Base-by-base conservation (phyloP, 1,284 basidiomycete genomes). In the Lentinula novae-zelandiae region DNA sequence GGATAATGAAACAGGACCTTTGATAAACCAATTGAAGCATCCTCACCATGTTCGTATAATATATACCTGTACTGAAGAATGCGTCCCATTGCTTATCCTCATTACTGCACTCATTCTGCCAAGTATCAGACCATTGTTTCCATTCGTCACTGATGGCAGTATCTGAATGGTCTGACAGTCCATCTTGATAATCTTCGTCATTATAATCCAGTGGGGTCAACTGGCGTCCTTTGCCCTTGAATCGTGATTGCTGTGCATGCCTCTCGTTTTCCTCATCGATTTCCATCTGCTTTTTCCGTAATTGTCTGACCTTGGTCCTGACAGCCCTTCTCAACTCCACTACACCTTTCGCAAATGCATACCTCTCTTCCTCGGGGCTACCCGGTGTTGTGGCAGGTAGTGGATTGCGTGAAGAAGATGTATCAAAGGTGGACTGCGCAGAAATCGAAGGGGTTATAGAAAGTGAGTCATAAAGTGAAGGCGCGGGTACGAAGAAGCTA, bases 21-120 rank as follows among this genome's bases (percentile, higher is more conserved):
- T 27, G 3, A 38, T 3, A 5, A 22, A 9, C 2, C 9, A 4
- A 40, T 7, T 17, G 1, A 67, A 3, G 38, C 60, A 62, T 22
- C 40, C 44, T 20, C 8, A 92, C 92, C 91, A 96, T 92, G 71
- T 95, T 93, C 10, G 84, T 79, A 71, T 96, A 97, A 74, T 95
- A 92, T 33, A 97, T 93, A 4, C 91, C 92, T 33, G 83, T 76
- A 38, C 81, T 74, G 70, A 98, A 96, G 67, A 96, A 80, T 60
- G 76, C 78, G n/a, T 75, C 76, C 80, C 90, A 93, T 65, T 86
- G 80, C 38, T 65, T 71, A 67, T 92, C 89, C 67, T 92, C 90
- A 0, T 78, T 76, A 6, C 77, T 72, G 46, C 80, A 63, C 46
- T 83, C 72, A 13, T 82, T 38, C 4, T 46, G 33, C 51, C 39